Conservation (phyloP, 225 moss, liverwort and hornwort species). For the Anthoceros angustus region DNA sequence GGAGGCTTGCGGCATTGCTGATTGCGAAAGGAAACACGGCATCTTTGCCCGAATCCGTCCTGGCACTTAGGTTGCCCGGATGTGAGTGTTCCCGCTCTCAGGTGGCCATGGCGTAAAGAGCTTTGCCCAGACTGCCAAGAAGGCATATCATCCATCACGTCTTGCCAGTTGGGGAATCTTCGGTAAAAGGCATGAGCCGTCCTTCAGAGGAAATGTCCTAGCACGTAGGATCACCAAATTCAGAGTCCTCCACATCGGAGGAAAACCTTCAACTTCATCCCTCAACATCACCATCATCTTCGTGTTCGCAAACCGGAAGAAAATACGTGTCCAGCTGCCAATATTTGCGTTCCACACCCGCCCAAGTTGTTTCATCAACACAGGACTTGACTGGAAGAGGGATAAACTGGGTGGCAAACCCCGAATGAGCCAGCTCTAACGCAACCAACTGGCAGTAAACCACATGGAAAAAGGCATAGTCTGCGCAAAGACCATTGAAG, state of each 20-base stretch:
- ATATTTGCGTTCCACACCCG: slow-evolving; percentile 60
- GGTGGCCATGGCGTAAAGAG: too few relatives aligned
- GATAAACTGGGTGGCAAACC: slow-evolving; percentile 64
- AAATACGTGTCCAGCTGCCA: slow-evolving; percentile 96
- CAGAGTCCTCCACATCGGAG: not conserved
- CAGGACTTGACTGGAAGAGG: slow-evolving; percentile 80
- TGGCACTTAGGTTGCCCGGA: too few relatives aligned
- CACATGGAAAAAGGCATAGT: slow-evolving; percentile 91
- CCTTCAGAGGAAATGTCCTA: too few relatives aligned
- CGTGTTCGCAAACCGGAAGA: slow-evolving; percentile 61
- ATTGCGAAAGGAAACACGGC: too few relatives aligned
- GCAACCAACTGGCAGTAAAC: slow-evolving; percentile 89
- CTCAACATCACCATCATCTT: slow-evolving; percentile 19
- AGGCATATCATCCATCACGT: too few relatives aligned
- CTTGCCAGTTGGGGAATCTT: too few relatives aligned
- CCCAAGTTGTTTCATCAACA: slow-evolving; percentile 82
- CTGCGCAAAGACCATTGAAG: slow-evolving; percentile 94
- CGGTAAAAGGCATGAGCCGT: too few relatives aligned
- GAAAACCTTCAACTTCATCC: not conserved
- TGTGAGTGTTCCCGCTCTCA: too few relatives aligned
- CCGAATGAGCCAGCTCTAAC: slow-evolving; percentile 54
- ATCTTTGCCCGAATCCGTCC: too few relatives aligned
- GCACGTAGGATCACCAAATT: not conserved
- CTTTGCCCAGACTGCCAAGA: too few relatives aligned
- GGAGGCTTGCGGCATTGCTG: too few relatives aligned